phyloP scores from a whole-genome alignment of 1,284 basidiomycete genomes.

The Fomitopsis betulina region DNA sequence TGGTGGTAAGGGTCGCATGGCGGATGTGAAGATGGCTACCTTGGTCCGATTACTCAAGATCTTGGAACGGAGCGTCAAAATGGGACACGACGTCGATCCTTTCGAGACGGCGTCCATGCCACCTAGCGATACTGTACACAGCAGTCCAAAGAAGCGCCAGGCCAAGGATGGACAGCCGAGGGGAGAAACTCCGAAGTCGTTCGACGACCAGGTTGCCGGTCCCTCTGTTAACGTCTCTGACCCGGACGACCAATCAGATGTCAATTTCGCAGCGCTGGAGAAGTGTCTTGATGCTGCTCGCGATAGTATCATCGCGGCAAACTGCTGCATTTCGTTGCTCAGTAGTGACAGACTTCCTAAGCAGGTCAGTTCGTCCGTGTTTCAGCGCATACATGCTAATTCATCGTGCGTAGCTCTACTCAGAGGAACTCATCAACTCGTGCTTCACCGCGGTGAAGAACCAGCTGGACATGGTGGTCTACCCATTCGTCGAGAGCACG shows the following conservation, averaged over 20 bases:
- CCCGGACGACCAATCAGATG: constrained; percentile 35
- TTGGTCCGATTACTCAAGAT: constrained; percentile 69
- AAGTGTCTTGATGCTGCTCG: constrained; percentile 48
- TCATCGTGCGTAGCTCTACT: constrained; percentile 61
- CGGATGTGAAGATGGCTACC: constrained; percentile 57
- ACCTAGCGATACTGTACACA: constrained; percentile 21
- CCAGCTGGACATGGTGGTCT: constrained; percentile 75
- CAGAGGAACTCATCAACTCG: constrained; percentile 84
- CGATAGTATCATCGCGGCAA: constrained; percentile 75
- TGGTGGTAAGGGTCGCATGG: constrained; percentile 48
- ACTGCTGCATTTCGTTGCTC: constrained; percentile 77
- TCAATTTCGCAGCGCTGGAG: constrained; percentile 45
- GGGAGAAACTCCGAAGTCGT: constrained; percentile 22
- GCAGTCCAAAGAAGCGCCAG: constrained; percentile 32
- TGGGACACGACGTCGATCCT: constrained; percentile 68
- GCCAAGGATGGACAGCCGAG: constrained; percentile 27
- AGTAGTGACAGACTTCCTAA: constrained; percentile 77
- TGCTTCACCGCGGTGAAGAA: constrained; percentile 79
- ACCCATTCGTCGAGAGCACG: constrained; percentile 83
- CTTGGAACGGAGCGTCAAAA: constrained; percentile 71
- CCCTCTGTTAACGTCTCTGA: constrained; percentile 17
- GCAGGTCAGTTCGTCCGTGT: constrained; percentile 49
- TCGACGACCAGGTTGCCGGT: constrained; percentile 21
- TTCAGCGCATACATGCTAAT: background rate
- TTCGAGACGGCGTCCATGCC: constrained; percentile 35